phyloP scores from a whole-genome alignment of 768 basidiomycete genomes.

The Leccinum ochraceum region DNA sequence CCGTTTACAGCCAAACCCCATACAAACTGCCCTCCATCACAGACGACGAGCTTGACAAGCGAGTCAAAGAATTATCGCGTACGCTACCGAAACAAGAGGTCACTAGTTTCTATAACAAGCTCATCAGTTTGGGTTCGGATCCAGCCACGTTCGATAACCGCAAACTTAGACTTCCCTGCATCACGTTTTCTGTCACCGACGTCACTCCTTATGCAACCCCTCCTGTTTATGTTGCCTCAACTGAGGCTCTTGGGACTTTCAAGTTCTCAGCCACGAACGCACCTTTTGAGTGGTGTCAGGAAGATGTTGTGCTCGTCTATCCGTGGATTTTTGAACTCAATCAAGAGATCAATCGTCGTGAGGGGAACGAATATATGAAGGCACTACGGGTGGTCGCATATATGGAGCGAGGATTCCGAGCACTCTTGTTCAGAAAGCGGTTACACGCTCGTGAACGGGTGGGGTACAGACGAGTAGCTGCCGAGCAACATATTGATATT shows the following conservation, averaged over 20 bases:
- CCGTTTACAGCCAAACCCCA: constrained; percentile 12
- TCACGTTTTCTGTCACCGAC: constrained; percentile 6
- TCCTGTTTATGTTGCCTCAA: neutral
- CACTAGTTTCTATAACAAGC: neutral
- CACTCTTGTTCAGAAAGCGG: constrained; percentile 11
- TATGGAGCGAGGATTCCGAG: constrained; percentile 12
- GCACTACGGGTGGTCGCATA: neutral
- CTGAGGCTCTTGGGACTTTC: constrained; percentile 4
- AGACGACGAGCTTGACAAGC: neutral
- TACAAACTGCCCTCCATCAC: constrained; percentile 3
- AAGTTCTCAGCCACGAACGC: neutral
- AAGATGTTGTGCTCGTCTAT: constrained; percentile 7
- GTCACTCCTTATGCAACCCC: neutral
- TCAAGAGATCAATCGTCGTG: neutral
- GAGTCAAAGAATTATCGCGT: neutral
- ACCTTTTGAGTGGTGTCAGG: neutral
- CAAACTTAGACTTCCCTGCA: constrained; percentile 14
- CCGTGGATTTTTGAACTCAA: constrained; percentile 16
- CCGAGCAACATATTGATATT: constrained; percentile 2
- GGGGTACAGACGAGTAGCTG: constrained; percentile 23
- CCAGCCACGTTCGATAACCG: constrained; percentile 3
- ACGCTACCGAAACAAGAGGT: neutral
- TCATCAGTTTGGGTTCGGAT: neutral
- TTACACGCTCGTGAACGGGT: neutral
- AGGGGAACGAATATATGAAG: neutral